These are phyloP conservation scores for Leptodermis oblonga DNA, from an alignment of 257 asterid species.

Conservation along the genomic window DNA sequence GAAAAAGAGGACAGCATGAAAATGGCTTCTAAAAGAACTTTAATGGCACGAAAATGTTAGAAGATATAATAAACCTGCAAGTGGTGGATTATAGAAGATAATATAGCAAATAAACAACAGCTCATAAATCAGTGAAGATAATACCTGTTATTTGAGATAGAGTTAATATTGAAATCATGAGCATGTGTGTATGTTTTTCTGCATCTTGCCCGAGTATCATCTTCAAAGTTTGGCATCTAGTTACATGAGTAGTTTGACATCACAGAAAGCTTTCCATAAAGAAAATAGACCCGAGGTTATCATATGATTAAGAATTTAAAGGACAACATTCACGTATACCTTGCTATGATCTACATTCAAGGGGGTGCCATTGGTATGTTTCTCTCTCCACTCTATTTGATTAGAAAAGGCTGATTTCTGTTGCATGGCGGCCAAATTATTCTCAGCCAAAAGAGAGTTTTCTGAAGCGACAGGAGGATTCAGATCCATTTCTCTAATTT, in stretches of 20 bases:
- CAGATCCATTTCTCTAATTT: slow-evolving; percentile 44
- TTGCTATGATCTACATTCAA: slow-evolving; percentile 33
- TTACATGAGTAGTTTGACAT: too few relatives aligned
- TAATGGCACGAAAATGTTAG: background rate
- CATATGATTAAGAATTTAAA: background rate
- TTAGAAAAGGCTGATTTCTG: slow-evolving; percentile 29
- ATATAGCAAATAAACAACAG: slow-evolving; percentile 10
- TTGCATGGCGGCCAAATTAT: slow-evolving; percentile 44
- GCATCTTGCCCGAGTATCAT: slow-evolving; percentile 50
- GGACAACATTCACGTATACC: slow-evolving; percentile 28
- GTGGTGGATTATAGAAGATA: background rate
- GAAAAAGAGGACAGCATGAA: too few relatives aligned
- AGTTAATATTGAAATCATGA: slow-evolving; percentile 70
- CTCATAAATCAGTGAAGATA: background rate
- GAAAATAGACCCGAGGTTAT: background rate
- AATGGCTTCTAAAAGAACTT: too few relatives aligned
- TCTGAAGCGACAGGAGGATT: slow-evolving; percentile 48
- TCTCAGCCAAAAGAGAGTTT: slow-evolving; percentile 70
- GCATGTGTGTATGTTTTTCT: slow-evolving; percentile 66
- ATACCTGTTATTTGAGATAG: slow-evolving; percentile 72
- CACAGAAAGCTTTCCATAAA: slow-evolving; percentile 1
- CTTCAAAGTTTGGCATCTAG: slow-evolving; percentile 43
- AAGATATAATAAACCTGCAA: background rate
- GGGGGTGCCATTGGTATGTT: slow-evolving; percentile 27
- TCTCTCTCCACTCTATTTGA: slow-evolving; percentile 49